Percentiles rank a stretch among this genome's conserved stretches.
Conservation (phyloP, 2,329 filamentous ascomycete genomes). For the Colletotrichum lentis region DNA sequence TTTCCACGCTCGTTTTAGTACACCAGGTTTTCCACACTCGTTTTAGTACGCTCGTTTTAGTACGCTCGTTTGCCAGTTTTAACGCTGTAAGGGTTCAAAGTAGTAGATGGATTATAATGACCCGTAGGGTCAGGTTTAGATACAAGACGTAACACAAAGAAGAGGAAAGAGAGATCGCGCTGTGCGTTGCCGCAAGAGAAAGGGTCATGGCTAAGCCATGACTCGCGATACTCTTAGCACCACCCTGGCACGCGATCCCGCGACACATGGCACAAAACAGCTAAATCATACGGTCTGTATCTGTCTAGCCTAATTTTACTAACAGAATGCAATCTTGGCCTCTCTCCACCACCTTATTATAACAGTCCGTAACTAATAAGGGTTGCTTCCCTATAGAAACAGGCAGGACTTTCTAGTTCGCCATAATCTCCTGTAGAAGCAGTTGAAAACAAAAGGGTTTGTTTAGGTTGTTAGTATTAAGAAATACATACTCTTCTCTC, state of each 20-base stretch:
- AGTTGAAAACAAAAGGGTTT: neutral
- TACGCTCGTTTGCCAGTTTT: too few species aligned
- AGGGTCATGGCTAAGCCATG: neutral
- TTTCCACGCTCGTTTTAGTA: too few species aligned
- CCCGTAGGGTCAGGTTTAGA: conserved; percentile 1
- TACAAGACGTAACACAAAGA: conserved; percentile 5
- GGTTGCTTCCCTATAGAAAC: neutral
- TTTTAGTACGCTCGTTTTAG: too few species aligned
- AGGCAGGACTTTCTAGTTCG: neutral
- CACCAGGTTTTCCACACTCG: too few species aligned
- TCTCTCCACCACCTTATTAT: neutral
- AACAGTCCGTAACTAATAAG: neutral
- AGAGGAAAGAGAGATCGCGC: conserved; percentile 1
- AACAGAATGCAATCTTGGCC: neutral
- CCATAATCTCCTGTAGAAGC: neutral
- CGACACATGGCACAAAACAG: neutral
- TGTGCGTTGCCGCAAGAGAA: neutral
- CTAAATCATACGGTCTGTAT: neutral
- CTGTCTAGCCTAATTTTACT: neutral
- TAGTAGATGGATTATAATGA: neutral
- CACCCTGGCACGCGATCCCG: neutral
- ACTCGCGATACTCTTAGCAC: neutral
- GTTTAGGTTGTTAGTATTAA: neutral
- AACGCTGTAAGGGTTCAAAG: neutral
- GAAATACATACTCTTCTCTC: conserved; percentile 4